phyloP scores from a whole-genome alignment of 2,329 filamentous ascomycete genomes.

The Coccinonectria pachysandricola region DNA sequence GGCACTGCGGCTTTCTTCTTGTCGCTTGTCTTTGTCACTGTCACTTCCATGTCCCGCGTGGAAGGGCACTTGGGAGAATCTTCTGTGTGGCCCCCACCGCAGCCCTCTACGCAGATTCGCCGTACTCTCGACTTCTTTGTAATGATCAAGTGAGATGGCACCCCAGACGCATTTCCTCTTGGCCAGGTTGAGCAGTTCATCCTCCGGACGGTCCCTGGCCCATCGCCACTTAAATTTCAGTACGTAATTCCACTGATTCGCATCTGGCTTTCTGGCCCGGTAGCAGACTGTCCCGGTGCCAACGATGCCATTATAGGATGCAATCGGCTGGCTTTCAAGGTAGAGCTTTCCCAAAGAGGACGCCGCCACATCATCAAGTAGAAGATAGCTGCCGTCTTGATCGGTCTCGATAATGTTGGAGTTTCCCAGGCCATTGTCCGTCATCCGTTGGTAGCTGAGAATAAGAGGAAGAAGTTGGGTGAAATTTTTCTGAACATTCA shows the following conservation, averaged over 20 bases:
- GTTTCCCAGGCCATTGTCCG: constrained; percentile 17
- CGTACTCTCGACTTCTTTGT: constrained; percentile 10
- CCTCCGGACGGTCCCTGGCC: constrained; percentile 19
- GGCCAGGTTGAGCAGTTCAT: constrained; percentile 21
- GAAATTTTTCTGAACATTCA: constrained; percentile 21
- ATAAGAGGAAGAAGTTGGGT: constrained; percentile 19
- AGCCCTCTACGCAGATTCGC: constrained; percentile 8
- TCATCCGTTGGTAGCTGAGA: constrained; percentile 22
- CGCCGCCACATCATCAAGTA: constrained; percentile 4
- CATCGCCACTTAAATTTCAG: constrained; percentile 26
- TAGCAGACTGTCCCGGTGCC: constrained; percentile 24
- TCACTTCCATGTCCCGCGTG: constrained; percentile 1
- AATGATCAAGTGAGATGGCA: constrained; percentile 19
- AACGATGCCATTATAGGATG: constrained; percentile 15
- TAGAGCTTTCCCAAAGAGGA: constrained; percentile 17
- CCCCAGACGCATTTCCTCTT: constrained; percentile 19
- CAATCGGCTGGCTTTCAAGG: constrained; percentile 20
- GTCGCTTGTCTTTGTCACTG: constrained; percentile 3
- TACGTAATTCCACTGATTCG: constrained; percentile 17
- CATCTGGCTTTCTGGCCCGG: constrained; percentile 15
- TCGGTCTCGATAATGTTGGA: constrained; percentile 14
- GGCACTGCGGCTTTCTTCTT: constrained; percentile 1
- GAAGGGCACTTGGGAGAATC: constrained; percentile 3
- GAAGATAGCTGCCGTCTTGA: constrained; percentile 9
- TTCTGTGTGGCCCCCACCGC: constrained; percentile 7